Percentiles rank a stretch among this genome's conserved stretches.
These are phyloP conservation scores for Leptographium wingfieldii DNA, from an alignment of 2,329 filamentous ascomycete genomes.

Conservation along the genomic window DNA sequence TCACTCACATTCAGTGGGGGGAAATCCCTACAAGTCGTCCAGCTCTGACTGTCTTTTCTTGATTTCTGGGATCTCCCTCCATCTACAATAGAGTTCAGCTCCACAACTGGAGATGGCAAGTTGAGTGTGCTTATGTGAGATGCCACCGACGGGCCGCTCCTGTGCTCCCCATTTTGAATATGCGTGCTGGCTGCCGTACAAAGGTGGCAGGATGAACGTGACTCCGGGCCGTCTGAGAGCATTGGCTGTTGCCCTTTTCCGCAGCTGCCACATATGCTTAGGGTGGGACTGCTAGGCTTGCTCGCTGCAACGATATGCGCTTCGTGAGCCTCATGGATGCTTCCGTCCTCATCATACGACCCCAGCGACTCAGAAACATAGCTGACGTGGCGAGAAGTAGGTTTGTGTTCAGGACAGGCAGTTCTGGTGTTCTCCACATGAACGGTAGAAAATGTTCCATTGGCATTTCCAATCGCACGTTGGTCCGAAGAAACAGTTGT, in stretches of 20 bases:
- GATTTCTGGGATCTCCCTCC: not conserved
- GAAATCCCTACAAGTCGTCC: not conserved
- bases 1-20: no score
- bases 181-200: not conserved
- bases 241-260: not conserved
- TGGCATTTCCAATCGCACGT: no score
- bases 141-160: not conserved
- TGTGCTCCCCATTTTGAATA: not conserved
- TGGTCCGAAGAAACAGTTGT: not conserved
- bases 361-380: constrained; percentile 4
- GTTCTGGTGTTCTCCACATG: not conserved
- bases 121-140: constrained; percentile 1
- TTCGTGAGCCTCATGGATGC: constrained; percentile 14
- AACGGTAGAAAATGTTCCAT: no score
- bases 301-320: constrained; percentile 7
- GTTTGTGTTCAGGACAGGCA: not conserved
- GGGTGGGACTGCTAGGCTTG: not conserved
- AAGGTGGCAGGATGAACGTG: not conserved
- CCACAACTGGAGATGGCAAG: not conserved
- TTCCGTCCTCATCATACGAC: constrained; percentile 12
- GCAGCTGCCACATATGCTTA: not conserved
- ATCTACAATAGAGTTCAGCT: no score
- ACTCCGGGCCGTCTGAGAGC: not conserved
- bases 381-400: not conserved
- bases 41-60: not conserved